These are phyloP conservation scores for Pulicaria dysenterica DNA, from an alignment of 129 eudicot genomes.

Conservation along the genomic window DNA sequence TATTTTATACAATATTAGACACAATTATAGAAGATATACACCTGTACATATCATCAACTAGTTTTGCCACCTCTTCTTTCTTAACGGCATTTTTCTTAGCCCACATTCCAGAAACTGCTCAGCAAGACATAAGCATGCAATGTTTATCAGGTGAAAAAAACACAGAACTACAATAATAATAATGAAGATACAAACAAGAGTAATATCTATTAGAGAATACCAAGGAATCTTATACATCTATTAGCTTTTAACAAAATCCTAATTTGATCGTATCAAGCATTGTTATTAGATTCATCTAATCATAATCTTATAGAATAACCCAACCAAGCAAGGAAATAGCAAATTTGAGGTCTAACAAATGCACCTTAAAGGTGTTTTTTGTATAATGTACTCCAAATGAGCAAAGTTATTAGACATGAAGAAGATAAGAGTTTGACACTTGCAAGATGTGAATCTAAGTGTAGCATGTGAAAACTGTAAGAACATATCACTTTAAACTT, in stretches of 20 bases:
- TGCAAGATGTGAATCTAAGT: not conserved
- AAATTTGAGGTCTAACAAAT: not conserved
- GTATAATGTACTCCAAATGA: no score
- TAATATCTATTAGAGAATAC: not conserved
- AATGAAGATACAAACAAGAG: not conserved
- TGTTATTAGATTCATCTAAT: not conserved
- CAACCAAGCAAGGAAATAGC: not conserved
- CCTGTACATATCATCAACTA: constrained; percentile 95
- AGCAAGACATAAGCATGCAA: constrained; percentile 26
- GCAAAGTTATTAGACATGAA: constrained; percentile 3
- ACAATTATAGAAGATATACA: constrained; percentile 21
- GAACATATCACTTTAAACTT: constrained; percentile 13
- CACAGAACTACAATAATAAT: constrained; percentile 2
- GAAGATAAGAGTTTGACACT: not conserved
- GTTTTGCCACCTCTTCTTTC: constrained; percentile 85
- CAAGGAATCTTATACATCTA: not conserved
- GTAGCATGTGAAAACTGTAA: constrained; percentile 5
- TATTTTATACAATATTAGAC: constrained; percentile 8
- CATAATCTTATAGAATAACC: not conserved
- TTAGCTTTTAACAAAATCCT: not conserved
- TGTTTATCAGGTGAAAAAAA: not conserved
- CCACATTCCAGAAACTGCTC: constrained; percentile 78
- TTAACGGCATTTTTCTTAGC: constrained; percentile 69
- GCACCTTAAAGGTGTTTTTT: no score
- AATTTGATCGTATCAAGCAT: not conserved